Base-by-base conservation (phyloP, 306 rosid species). In the Neltuma alba region DNA sequence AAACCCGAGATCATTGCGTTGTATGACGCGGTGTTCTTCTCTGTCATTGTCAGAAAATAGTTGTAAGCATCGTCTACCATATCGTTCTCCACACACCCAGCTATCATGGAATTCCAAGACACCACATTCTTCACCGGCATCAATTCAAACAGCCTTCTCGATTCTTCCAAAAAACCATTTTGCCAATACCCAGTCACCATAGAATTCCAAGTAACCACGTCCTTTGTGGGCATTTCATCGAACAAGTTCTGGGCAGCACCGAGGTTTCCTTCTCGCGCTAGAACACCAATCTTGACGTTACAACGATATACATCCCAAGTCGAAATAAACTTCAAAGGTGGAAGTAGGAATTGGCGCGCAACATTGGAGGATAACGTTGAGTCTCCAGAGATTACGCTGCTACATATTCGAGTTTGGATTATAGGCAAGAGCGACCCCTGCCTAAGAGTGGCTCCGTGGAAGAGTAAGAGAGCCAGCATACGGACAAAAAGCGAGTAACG, bases 41-140 rank as follows among this genome's bases (percentile, higher is more conserved):
- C 70, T 0, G 85, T 87, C 88, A 83, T 86, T 1, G 80, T 48
- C 6, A 60, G 28, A 71, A 86, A 86, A 79, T 86, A 88, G 34
- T 2, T 1, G 21, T 80, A 70, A 21, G 87, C 93, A 2, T 80
- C 86, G 15, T 88, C 83, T 9, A 86, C 73, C 82, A 70, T 74
- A 68, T 76, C 85, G 67, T 90, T 82, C 58, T 82, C 89, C 28
- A 86, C 62, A 50, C 76, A 86, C 14, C 83, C 90, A 4, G 87
- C 78, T 5, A 91, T 74, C 78, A 86, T 84, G 70, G 91, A 80
- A 75, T 88, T 85, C 90, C 89, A 87, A 31, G 96, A 87, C 10
- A 91, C 88, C 34, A 79, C 77, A 67, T 83, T 89, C 47, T 65
- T 78, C 12, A 64, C 25, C 21, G 89, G 88, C 91, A 89, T 86